Conservation (phyloP, 2,329 filamentous ascomycete species). For the Chaetomiaceae sp. region DNA sequence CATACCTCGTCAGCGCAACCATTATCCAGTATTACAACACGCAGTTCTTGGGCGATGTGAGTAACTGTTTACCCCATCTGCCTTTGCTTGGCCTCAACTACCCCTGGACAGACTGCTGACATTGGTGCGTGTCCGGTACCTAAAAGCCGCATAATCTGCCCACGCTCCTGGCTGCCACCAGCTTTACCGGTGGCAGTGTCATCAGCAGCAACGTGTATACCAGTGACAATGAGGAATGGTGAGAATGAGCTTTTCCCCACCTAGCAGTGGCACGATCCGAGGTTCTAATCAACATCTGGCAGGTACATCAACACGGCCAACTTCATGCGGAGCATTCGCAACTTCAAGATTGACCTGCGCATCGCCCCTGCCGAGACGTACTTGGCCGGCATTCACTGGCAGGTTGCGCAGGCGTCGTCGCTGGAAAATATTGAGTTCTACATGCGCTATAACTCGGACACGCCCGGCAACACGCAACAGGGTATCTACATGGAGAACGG, state of each 20-base stretch:
- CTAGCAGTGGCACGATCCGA: too few species aligned
- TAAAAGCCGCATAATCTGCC: background rate
- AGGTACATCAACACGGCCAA: background rate
- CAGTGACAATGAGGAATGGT: background rate
- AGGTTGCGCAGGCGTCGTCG: background rate
- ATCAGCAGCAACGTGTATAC: background rate
- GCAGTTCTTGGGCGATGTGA: background rate
- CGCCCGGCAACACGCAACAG: background rate
- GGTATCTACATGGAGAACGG: slow-evolving; percentile 2
- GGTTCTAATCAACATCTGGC: background rate
- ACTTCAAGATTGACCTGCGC: background rate
- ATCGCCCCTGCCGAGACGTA: background rate
- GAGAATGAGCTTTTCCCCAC: background rate
- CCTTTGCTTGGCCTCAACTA: background rate
- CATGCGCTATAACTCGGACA: background rate
- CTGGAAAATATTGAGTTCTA: background rate
- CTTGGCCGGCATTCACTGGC: background rate
- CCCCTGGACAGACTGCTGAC: background rate
- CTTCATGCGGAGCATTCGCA: background rate
- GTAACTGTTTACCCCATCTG: background rate
- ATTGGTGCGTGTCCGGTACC: background rate
- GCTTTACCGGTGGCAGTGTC: background rate
- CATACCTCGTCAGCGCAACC: background rate
- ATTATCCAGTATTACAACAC: background rate
- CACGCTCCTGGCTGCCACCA: background rate